Evolutionary conservation across 306 rosid genomes (phyloP).

Genomic region (Sindora glabra): DNA sequence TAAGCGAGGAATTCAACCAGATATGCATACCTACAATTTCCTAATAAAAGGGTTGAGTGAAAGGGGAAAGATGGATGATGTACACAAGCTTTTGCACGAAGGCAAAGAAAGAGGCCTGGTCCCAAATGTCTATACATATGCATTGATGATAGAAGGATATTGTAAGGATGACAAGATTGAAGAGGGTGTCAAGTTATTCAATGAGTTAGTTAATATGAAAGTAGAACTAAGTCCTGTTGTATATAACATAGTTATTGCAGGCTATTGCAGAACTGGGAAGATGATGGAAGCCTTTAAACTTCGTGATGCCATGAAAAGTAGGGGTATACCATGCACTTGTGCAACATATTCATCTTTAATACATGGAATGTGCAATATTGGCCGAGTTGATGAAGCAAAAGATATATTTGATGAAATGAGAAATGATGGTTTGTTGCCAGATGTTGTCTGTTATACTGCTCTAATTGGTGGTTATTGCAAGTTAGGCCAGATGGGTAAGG

Average conservation of each 20-base stretch:
- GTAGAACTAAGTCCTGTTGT: conserved; percentile 54
- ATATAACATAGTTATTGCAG: conserved; percentile 55
- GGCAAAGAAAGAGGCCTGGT: conserved; percentile 32
- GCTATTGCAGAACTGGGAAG: conserved; percentile 38
- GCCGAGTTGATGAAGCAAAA: conserved; percentile 48
- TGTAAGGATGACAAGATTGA: conserved; percentile 47
- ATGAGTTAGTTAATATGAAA: conserved; percentile 32
- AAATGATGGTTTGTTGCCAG: conserved; percentile 48
- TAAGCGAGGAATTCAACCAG: conserved; percentile 46
- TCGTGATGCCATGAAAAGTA: conserved; percentile 45
- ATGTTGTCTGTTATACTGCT: conserved; percentile 63
- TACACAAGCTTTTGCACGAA: conserved; percentile 45
- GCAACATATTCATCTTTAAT: conserved; percentile 65
- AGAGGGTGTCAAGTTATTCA: conserved; percentile 44
- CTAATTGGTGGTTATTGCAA: conserved; percentile 63
- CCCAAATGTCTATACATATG: conserved; percentile 59
- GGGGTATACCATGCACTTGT: conserved; percentile 41
- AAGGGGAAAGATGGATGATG: conserved; percentile 51
- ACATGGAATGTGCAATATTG: conserved; percentile 59
- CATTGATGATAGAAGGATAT: conserved; percentile 55
- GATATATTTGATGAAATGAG: conserved; percentile 49
- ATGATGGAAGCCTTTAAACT: conserved; percentile 47
- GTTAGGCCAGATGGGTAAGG: conserved; percentile 59
- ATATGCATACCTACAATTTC: conserved; percentile 51
- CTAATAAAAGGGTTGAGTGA: conserved; percentile 48